Conservation (phyloP, 345 rosid species). For the Cardiospermum halicacabum region DNA sequence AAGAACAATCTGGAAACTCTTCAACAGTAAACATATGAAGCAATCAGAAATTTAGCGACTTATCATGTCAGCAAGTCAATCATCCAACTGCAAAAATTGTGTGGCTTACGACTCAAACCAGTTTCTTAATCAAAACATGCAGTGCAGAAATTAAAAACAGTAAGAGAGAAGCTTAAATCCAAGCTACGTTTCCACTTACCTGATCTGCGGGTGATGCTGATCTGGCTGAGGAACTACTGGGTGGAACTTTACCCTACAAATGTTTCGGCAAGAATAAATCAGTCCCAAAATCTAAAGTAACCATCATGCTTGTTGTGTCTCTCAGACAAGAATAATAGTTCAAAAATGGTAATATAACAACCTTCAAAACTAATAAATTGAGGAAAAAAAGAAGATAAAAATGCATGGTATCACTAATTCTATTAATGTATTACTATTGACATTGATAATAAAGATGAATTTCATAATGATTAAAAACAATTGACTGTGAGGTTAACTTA, state of each 20-base stretch:
- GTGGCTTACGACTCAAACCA: background rate
- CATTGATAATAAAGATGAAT: background rate
- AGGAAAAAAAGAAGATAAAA: too few relatives aligned
- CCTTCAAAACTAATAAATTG: background rate
- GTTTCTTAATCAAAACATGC: background rate
- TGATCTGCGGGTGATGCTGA: conserved; percentile 41
- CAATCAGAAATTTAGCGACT: background rate
- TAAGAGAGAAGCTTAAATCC: background rate
- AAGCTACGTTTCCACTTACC: conserved; percentile 25
- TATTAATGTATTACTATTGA: background rate
- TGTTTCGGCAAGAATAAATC: conserved; percentile 13
- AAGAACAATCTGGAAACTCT: too few relatives aligned
- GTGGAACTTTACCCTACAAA: conserved; percentile 52
- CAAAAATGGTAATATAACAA: background rate
- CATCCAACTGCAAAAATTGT: background rate
- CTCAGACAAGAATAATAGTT: background rate
- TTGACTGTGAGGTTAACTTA: background rate
- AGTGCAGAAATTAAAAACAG: background rate
- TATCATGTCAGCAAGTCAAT: background rate
- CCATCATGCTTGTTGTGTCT: background rate
- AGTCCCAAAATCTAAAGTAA: conserved; percentile 7
- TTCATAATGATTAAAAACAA: background rate
- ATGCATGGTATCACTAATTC: background rate
- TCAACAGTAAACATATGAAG: background rate
- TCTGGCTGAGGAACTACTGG: conserved; percentile 51